Conservation (phyloP, 2,329 filamentous ascomycete genomes). For the Corynespora cassiicola region DNA sequence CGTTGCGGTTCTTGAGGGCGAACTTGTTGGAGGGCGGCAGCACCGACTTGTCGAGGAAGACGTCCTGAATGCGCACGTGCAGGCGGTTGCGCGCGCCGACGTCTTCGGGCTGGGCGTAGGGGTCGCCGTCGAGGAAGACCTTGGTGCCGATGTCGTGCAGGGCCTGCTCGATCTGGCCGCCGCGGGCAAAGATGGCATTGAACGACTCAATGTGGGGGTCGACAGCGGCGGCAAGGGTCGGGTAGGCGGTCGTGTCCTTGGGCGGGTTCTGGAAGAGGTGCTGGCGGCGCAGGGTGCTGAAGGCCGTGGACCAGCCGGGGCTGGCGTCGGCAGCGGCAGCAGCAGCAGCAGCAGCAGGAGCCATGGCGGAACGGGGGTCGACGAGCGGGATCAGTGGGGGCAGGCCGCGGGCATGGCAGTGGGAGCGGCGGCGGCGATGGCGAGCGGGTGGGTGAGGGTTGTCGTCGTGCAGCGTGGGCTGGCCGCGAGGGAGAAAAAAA, state of each 20-base stretch:
- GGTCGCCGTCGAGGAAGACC: slow-evolving; percentile 81
- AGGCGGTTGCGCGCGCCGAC: slow-evolving; percentile 74
- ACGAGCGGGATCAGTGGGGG: slow-evolving; percentile 3
- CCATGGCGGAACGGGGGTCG: slow-evolving; percentile 2
- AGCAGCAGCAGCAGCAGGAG: slow-evolving; percentile 20
- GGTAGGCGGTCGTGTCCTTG: slow-evolving; percentile 85
- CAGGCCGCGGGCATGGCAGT: slow-evolving; percentile 4
- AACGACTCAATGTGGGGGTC: slow-evolving; percentile 94
- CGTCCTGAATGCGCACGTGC: slow-evolving; percentile 77
- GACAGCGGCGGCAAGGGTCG: slow-evolving; percentile 82
- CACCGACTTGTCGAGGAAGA: slow-evolving; percentile 81
- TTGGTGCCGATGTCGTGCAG: slow-evolving; percentile 90
- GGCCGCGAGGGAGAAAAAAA: slow-evolving; percentile 12
- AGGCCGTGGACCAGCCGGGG: slow-evolving; percentile 83
- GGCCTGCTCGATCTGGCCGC: slow-evolving; percentile 76
- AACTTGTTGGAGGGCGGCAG: slow-evolving; percentile 85
- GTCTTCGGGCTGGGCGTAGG: slow-evolving; percentile 59
- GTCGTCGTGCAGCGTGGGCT: neutral
- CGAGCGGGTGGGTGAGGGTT: neutral
- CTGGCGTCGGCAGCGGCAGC: slow-evolving; percentile 43
- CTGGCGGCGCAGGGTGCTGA: slow-evolving; percentile 84
- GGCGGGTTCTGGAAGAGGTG: slow-evolving; percentile 89
- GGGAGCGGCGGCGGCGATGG: neutral
- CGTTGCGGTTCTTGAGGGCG: slow-evolving; percentile 77
- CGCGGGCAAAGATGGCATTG: slow-evolving; percentile 82